These are phyloP conservation scores for Hirsutella rhossiliensis DNA, from an alignment of 2,329 filamentous ascomycete genomes.

Conservation along the genomic window DNA sequence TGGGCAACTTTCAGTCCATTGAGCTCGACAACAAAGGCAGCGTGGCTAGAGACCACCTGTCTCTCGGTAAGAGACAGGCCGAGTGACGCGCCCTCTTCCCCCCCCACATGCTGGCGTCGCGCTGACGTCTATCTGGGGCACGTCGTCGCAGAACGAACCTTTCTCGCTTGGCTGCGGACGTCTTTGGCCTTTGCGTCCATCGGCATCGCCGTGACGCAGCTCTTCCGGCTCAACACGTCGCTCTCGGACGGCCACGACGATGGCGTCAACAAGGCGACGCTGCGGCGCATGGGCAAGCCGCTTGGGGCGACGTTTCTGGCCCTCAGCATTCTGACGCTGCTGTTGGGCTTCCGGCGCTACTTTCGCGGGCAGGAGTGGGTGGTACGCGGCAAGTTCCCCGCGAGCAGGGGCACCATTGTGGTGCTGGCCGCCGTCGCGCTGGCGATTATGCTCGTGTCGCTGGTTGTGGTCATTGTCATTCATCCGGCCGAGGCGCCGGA, in stretches of 20 bases:
- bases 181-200: constrained; percentile 73
- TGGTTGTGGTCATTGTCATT: constrained; percentile 48
- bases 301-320: constrained; percentile 66
- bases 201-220: constrained; percentile 71
- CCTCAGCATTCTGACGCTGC: constrained; percentile 62
- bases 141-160: constrained; percentile 56
- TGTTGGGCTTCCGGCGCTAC: constrained; percentile 69
- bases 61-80: constrained; percentile 50
- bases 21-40: constrained; percentile 80
- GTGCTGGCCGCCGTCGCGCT: constrained; percentile 55
- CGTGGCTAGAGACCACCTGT: constrained; percentile 71
- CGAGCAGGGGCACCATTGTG: constrained; percentile 63
- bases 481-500: constrained; percentile 19
- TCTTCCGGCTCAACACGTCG: constrained; percentile 70
- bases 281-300: constrained; percentile 58
- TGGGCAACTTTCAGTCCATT: constrained; percentile 43
- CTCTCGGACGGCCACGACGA: constrained; percentile 23
- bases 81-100: neutral
- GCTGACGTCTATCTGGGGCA: neutral
- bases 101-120: neutral
- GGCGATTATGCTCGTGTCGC: constrained; percentile 46
- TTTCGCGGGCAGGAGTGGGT: constrained; percentile 71
- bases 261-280: constrained; percentile 24
- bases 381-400: constrained; percentile 67
- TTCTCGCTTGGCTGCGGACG: constrained; percentile 75